Percentiles rank a stretch among this genome's conserved stretches.
These are phyloP conservation scores for Aspergillus coremiiformis DNA, from an alignment of 495 filamentous ascomycete species.

Conservation along the genomic window DNA sequence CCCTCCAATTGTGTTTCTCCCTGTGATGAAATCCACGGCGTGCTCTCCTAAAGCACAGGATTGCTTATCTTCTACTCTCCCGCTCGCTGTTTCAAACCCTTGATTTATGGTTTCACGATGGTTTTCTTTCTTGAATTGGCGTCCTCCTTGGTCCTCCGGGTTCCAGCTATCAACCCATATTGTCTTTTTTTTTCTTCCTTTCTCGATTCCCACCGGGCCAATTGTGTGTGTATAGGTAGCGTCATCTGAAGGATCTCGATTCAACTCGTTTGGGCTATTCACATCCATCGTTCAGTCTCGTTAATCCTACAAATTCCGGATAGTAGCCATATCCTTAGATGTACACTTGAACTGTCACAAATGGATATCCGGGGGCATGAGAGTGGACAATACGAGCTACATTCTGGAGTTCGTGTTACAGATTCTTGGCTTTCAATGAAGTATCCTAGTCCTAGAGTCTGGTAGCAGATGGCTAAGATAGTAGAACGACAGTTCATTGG, in stretches of 20 bases:
- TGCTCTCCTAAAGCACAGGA: not conserved
- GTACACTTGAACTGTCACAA: no score
- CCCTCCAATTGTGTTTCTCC: not conserved
- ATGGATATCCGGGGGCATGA: no score
- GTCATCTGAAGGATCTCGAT: not conserved
- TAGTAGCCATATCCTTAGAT: not conserved
- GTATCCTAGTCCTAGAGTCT: no score
- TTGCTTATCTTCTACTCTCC: not conserved
- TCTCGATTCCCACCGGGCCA: not conserved
- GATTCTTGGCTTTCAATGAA: no score
- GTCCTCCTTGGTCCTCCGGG: constrained; percentile 11
- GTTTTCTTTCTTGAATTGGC: constrained; percentile 13
- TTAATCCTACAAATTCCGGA: not conserved
- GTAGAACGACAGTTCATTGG: not conserved
- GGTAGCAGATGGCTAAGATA: not conserved
- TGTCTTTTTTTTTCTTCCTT: not conserved
- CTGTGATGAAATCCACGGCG: not conserved
- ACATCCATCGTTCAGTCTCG: not conserved
- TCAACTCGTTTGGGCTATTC: not conserved
- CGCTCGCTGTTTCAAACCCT: not conserved
- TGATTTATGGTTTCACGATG: constrained; percentile 13
- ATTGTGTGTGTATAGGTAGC: not conserved
- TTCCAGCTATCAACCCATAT: not conserved
- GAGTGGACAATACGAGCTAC: no score
- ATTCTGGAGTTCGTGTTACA: no score